Conservation (phyloP, 1,284 basidiomycete genomes). For the Papiliotrema flavescens region DNA sequence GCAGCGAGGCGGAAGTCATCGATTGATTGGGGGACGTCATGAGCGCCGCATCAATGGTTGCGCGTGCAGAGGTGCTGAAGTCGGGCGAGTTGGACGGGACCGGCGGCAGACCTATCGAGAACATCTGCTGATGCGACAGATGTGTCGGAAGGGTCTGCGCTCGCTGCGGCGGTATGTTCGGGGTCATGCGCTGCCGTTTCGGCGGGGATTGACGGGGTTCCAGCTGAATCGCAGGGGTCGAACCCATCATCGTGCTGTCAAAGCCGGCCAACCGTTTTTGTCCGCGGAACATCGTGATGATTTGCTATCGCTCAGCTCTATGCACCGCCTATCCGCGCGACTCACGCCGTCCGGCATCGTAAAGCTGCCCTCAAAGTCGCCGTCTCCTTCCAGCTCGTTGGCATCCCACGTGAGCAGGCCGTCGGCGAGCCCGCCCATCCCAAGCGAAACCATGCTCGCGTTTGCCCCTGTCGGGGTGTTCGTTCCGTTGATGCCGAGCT, state of each 20-base stretch:
- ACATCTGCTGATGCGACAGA: not conserved
- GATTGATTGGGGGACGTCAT: not conserved
- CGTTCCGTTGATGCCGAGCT: not conserved
- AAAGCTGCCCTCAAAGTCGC: conserved; percentile 22
- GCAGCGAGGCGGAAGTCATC: not conserved
- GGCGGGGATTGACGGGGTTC: not conserved
- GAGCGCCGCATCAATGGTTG: not conserved
- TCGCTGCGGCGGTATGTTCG: too few relatives aligned
- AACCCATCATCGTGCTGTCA: conserved; percentile 7
- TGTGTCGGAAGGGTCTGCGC: not conserved
- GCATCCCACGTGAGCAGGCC: not conserved
- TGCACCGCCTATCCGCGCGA: not conserved
- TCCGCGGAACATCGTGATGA: conserved; percentile 13
- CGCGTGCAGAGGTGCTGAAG: not conserved
- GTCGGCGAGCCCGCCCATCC: not conserved
- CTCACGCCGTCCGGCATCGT: conserved; percentile 25
- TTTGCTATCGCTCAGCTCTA: conserved; percentile 4
- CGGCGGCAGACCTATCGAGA: not conserved
- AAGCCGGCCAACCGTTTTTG: conserved; percentile 16
- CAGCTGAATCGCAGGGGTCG: not conserved
- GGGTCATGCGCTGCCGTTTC: not conserved
- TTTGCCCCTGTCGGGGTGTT: not conserved
- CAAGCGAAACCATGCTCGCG: not conserved
- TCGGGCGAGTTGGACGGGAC: not conserved
- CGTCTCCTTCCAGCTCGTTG: not conserved